phyloP scores from a whole-genome alignment of 345 rosid species.

The Brassica juncea region DNA sequence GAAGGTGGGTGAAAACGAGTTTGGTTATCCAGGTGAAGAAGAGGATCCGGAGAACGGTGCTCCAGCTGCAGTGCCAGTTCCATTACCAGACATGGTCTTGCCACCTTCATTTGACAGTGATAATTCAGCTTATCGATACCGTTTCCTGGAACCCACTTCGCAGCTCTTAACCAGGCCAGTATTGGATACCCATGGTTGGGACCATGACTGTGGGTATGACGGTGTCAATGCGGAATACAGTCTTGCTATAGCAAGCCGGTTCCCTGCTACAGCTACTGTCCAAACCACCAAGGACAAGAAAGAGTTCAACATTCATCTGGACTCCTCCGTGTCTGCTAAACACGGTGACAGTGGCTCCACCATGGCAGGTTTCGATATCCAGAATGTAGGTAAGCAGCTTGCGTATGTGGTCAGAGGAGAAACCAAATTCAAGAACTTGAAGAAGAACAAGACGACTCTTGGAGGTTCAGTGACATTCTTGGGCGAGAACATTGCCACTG shows the following conservation, averaged over 20 bases:
- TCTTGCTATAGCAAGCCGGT: slow-evolving; percentile 59
- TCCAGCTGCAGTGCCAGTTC: slow-evolving; percentile 89
- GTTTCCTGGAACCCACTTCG: slow-evolving; percentile 82
- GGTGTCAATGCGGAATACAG: slow-evolving; percentile 83
- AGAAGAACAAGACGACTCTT: slow-evolving; percentile 68
- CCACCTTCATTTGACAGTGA: slow-evolving; percentile 1
- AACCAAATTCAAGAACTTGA: slow-evolving; percentile 77
- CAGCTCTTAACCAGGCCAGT: slow-evolving; percentile 90
- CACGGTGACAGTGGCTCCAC: slow-evolving; percentile 81
- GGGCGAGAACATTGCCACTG: slow-evolving; percentile 84
- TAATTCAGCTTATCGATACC: slow-evolving; percentile 54
- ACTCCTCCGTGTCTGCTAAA: slow-evolving; percentile 79
- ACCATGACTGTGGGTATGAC: slow-evolving; percentile 97
- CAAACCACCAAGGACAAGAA: slow-evolving; percentile 97
- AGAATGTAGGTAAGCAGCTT: slow-evolving; percentile 89
- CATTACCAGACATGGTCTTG: slow-evolving; percentile 29
- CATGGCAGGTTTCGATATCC: slow-evolving; percentile 97
- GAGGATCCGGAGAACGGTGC: slow-evolving; percentile 66
- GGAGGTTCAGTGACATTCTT: slow-evolving; percentile 80
- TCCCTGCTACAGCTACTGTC: slow-evolving; percentile 74
- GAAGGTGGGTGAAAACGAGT: slow-evolving; percentile 53
- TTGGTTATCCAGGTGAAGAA: slow-evolving; percentile 60
- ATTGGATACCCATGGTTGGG: slow-evolving; percentile 94
- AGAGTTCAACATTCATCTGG: slow-evolving; percentile 89
- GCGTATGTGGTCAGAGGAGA: slow-evolving; percentile 84